These are phyloP conservation scores for Irpex rosettiformis DNA, from an alignment of 1,284 basidiomycete species.

Conservation along the genomic window DNA sequence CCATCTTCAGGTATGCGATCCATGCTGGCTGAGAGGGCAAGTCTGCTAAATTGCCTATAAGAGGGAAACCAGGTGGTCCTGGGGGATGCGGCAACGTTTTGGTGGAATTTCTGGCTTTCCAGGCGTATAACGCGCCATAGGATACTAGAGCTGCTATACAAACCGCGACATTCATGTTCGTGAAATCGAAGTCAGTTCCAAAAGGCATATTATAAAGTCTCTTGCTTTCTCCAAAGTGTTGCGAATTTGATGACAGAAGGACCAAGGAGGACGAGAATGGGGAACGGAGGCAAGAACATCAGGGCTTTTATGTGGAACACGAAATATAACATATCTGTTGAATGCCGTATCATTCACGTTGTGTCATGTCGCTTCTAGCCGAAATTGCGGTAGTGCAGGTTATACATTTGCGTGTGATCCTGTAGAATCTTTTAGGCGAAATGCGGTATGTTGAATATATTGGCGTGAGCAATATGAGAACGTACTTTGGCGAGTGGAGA, in stretches of 20 bases:
- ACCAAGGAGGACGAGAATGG: background rate
- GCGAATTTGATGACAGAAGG: background rate
- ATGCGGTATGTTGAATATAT: too few species aligned
- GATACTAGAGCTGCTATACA: background rate
- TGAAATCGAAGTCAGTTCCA: background rate
- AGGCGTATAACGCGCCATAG: background rate
- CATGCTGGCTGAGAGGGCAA: constrained; percentile 6
- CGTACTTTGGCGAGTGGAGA: too few species aligned
- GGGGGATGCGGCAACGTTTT: constrained; percentile 7
- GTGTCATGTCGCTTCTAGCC: background rate
- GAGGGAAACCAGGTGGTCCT: background rate
- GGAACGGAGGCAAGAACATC: background rate
- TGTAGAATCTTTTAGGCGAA: background rate
- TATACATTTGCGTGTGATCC: background rate
- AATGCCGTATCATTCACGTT: background rate
- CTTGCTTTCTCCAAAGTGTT: background rate
- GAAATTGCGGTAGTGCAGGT: background rate
- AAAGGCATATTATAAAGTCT: background rate
- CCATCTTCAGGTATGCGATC: background rate
- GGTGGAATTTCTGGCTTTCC: background rate
- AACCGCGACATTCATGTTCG: background rate
- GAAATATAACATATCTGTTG: background rate
- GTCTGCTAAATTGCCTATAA: constrained; percentile 9
- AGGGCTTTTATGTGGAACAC: background rate
- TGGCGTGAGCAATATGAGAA: too few species aligned